Evolutionary conservation across 306 rosid genomes (phyloP).

Genomic region (Macrotyloma uniflorum): DNA sequence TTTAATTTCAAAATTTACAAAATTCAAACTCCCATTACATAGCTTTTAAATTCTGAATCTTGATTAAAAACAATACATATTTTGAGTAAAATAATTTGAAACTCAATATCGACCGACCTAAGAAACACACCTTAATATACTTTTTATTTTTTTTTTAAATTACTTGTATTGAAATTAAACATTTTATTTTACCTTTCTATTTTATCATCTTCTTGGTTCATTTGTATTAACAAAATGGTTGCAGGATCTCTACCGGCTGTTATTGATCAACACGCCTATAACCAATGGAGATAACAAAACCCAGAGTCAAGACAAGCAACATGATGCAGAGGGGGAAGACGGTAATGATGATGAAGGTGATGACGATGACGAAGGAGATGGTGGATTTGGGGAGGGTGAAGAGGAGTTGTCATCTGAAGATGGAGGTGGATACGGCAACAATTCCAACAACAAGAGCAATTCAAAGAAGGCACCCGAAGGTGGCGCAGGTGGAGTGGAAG

Average conservation of each 20-base stretch:
- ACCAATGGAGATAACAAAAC: slow-evolving; percentile 47
- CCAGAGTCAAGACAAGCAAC: slow-evolving; percentile 49
- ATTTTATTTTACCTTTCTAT: background rate
- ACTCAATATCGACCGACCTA: background rate
- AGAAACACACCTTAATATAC: background rate
- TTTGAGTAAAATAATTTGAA: background rate
- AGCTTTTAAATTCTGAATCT: background rate
- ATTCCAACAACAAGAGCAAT: slow-evolving; percentile 68
- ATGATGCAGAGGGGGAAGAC: slow-evolving; percentile 67
- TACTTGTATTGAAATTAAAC: background rate
- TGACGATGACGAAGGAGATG: slow-evolving; percentile 61
- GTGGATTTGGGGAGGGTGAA: slow-evolving; percentile 73
- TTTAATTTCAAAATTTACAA: background rate
- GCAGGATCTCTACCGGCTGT: slow-evolving; percentile 53
- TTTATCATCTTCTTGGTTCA: background rate
- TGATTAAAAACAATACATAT: background rate
- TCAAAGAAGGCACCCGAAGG: slow-evolving; percentile 71
- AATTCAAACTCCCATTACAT: background rate
- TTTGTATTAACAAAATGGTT: slow-evolving; percentile 33
- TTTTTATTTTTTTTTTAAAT: background rate
- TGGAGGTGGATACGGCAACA: slow-evolving; percentile 63
- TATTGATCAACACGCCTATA: slow-evolving; percentile 28
- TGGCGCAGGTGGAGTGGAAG: slow-evolving; percentile 65
- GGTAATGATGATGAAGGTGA: slow-evolving; percentile 61
- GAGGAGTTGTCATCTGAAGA: slow-evolving; percentile 87